Percentiles rank a stretch among this genome's conserved stretches.
Conservation (phyloP, 2,329 filamentous ascomycete species). For the Neonectria neomacrospora region DNA sequence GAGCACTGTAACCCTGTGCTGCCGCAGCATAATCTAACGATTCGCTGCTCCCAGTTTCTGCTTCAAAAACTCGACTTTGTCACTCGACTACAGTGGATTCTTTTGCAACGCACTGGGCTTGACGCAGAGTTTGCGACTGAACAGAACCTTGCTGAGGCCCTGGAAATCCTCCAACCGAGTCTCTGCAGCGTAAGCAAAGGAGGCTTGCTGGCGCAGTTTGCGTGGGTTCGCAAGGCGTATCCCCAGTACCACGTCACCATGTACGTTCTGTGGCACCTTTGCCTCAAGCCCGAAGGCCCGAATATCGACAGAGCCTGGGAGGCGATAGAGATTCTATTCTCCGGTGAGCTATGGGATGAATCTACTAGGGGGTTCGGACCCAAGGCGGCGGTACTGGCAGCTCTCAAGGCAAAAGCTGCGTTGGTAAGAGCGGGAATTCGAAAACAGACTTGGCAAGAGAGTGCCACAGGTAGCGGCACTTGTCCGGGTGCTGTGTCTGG, state of each 20-base stretch:
- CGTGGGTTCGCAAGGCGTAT: slow-evolving; percentile 50
- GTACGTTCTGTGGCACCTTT: slow-evolving; percentile 54
- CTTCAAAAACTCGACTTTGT: slow-evolving; percentile 46
- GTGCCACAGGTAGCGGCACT: not conserved
- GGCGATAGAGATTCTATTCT: not conserved
- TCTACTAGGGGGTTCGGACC: not conserved
- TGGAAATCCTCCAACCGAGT: slow-evolving; percentile 44
- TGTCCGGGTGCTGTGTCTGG: too few relatives aligned
- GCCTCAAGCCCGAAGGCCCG: slow-evolving; percentile 47
- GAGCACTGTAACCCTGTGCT: slow-evolving; percentile 61
- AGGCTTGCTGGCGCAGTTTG: slow-evolving; percentile 48
- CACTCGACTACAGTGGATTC: slow-evolving; percentile 40
- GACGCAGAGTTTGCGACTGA: slow-evolving; percentile 34
- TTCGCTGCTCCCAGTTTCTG: slow-evolving; percentile 39
- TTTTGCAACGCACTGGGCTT: slow-evolving; percentile 14
- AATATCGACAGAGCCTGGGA: slow-evolving; percentile 50
- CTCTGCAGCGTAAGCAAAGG: slow-evolving; percentile 35
- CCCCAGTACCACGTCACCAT: slow-evolving; percentile 52
- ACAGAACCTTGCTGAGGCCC: slow-evolving; percentile 45
- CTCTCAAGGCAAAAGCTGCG: slow-evolving; percentile 6
- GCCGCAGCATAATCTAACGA: slow-evolving; percentile 49
- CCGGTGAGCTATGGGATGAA: not conserved
- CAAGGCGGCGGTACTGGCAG: not conserved
- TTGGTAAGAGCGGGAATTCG: not conserved
- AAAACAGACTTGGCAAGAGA: not conserved